Percentiles rank a stretch among this genome's conserved stretches.
phyloP scores from a whole-genome alignment of 257 asterid genomes.

The Ehretia macrophylla region DNA sequence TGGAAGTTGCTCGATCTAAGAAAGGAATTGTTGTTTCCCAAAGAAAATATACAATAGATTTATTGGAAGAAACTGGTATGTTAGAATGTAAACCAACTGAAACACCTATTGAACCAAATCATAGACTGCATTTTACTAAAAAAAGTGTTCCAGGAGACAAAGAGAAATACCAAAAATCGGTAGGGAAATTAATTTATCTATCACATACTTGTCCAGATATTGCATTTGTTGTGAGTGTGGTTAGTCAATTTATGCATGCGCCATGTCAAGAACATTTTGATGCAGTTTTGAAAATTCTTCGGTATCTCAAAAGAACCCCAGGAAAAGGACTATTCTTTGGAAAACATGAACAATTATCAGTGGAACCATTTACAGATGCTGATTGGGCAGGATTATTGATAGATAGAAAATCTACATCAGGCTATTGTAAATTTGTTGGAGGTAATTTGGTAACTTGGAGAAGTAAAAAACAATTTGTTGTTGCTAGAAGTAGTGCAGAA shows the following conservation, averaged over 20 bases:
- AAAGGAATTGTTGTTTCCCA: not conserved
- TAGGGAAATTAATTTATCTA: not conserved
- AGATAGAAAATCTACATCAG: not conserved
- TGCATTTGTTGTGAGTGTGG: not conserved
- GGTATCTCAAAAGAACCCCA: not conserved
- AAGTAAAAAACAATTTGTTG: not conserved
- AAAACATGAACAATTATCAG: not conserved
- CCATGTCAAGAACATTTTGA: not conserved
- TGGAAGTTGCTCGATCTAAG: not conserved
- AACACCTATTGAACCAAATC: not conserved
- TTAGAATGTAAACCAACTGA: not conserved
- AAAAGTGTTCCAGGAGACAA: not conserved
- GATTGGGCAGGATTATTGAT: not conserved
- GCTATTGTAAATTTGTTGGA: not conserved
- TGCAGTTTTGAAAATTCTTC: not conserved
- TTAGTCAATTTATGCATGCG: not conserved
- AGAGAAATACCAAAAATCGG: not conserved
- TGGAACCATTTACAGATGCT: not conserved
- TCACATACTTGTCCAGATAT: conserved; percentile 1
- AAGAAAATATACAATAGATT: not conserved
- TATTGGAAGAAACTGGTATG: not conserved
- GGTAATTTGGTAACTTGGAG: not conserved
- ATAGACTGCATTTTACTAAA: not conserved
- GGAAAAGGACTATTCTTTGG: not conserved
- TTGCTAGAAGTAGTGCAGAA: not conserved